A percentile compares a stretch with the other conserved stretches of the same genome.
Conservation (phyloP, 2,329 filamentous ascomycete genomes). For the Aureobasidium melanogenum region DNA sequence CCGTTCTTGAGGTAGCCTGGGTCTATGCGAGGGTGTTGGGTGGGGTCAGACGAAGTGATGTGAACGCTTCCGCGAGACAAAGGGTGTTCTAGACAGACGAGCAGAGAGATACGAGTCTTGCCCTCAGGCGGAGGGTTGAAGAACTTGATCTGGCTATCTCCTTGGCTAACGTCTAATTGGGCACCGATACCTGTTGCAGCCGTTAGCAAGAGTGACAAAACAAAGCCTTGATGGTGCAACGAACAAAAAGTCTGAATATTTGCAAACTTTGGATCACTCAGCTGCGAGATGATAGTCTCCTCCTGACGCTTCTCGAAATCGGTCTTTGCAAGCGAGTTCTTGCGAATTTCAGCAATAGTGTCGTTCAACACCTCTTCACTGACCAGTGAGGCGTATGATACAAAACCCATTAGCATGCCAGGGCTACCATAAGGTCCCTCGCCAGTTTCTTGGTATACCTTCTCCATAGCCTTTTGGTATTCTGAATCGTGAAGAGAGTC, state of each 20-base stretch:
- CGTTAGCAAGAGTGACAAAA: not conserved
- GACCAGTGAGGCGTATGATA: conserved; percentile 25
- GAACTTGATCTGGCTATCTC: conserved; percentile 23
- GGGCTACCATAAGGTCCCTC: conserved; percentile 27
- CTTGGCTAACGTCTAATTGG: conserved; percentile 23
- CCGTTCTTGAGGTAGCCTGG: conserved; percentile 24
- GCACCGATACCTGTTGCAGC: conserved; percentile 19
- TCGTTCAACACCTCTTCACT: conserved; percentile 21
- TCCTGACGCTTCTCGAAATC: conserved; percentile 29
- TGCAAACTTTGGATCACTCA: conserved; percentile 26
- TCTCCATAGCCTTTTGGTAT: conserved; percentile 25
- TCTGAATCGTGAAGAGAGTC: conserved; percentile 28
- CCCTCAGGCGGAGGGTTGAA: conserved; percentile 25
- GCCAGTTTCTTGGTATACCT: conserved; percentile 25
- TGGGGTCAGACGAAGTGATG: conserved; percentile 21
- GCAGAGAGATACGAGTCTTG: conserved; percentile 23
- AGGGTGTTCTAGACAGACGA: conserved; percentile 22
- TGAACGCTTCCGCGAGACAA: conserved; percentile 24
- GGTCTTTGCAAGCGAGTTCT: conserved; percentile 27
- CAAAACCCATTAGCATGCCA: conserved; percentile 29
- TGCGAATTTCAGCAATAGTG: conserved; percentile 23
- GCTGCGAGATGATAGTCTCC: conserved; percentile 24
- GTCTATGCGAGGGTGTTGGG: conserved; percentile 23
- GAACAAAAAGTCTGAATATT: conserved; percentile 29
- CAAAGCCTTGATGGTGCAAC: conserved; percentile 13